Percentiles rank a stretch among this genome's conserved stretches.
Evolutionary conservation across 495 filamentous ascomycete genomes (phyloP).

Genomic region (Penicillium lividum): DNA sequence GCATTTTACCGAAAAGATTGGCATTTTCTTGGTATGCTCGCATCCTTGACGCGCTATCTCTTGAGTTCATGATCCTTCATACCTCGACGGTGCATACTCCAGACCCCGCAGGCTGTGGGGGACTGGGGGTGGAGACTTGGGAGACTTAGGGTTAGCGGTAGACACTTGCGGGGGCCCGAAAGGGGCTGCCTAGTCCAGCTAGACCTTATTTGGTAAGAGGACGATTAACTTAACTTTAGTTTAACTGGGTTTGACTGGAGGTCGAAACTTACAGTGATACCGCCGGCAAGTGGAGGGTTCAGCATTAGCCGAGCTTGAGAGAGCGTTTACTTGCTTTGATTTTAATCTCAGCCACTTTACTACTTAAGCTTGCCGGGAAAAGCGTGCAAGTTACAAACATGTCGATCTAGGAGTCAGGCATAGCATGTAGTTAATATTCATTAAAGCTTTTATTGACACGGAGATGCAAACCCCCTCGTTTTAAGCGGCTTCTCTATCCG

Average conservation of each 20-base stretch:
- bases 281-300: slow-evolving; percentile 8
- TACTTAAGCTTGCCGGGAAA: slow-evolving; percentile 8
- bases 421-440: slow-evolving; percentile 10
- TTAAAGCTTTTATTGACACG: slow-evolving; percentile 6
- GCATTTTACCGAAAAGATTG: slow-evolving; percentile 8
- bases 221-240: slow-evolving; percentile 6
- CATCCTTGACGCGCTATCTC: slow-evolving; percentile 4
- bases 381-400: slow-evolving; percentile 8
- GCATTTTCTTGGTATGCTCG: slow-evolving; percentile 7
- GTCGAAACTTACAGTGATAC: slow-evolving; percentile 9
- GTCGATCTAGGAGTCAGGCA: slow-evolving; percentile 5
- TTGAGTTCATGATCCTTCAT: slow-evolving; percentile 9
- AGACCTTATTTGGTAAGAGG: slow-evolving; percentile 7
- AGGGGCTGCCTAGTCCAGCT: slow-evolving; percentile 7
- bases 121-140: slow-evolving; percentile 5
- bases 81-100: slow-evolving; percentile 6
- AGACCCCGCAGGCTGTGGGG: slow-evolving; percentile 6
- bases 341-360: slow-evolving; percentile 9
- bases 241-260: slow-evolving; percentile 6
- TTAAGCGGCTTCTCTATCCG: slow-evolving; percentile 8
- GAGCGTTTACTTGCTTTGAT: slow-evolving; percentile 10
- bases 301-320: slow-evolving; percentile 8
- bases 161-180: slow-evolving; percentile 8
- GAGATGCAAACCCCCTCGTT: slow-evolving; percentile 6
- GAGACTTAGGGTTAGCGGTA: slow-evolving; percentile 8